phyloP scores from a whole-genome alignment of 257 asterid species.

The Primulina huaijiensis region DNA sequence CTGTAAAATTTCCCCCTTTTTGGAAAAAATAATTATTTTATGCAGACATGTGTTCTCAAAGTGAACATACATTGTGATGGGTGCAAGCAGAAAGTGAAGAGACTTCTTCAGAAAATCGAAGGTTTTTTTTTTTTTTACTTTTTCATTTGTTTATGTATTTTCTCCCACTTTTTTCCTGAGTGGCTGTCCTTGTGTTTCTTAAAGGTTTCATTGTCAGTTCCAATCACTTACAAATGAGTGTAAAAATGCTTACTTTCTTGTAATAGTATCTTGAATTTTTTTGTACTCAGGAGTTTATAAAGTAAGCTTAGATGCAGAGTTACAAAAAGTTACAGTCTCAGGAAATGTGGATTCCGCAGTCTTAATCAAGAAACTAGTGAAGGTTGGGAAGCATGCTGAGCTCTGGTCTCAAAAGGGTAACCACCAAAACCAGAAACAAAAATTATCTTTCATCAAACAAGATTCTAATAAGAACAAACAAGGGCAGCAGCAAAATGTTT shows the following conservation, averaged over 20 bases:
- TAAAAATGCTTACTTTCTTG: slow-evolving; percentile 3
- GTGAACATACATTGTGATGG: slow-evolving; percentile 96
- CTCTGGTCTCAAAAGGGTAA: slow-evolving; percentile 48
- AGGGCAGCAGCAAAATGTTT: slow-evolving; percentile 35
- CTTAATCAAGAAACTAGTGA: slow-evolving; percentile 51
- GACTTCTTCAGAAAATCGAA: slow-evolving; percentile 73
- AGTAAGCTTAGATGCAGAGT: slow-evolving; percentile 58
- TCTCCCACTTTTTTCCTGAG: too few species aligned
- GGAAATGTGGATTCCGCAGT: slow-evolving; percentile 52
- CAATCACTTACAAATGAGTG: not conserved
- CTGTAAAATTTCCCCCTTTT: not conserved
- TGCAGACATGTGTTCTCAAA: slow-evolving; percentile 71
- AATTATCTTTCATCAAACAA: slow-evolving; percentile 31
- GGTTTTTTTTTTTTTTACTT: slow-evolving; percentile 32
- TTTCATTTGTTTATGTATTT: not conserved
- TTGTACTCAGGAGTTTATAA: slow-evolving; percentile 60
- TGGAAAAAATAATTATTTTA: not conserved
- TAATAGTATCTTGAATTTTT: not conserved
- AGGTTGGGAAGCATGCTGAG: slow-evolving; percentile 73
- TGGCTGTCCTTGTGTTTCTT: too few species aligned
- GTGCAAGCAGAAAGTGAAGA: slow-evolving; percentile 86
- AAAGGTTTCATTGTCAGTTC: not conserved
- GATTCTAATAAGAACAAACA: slow-evolving; percentile 25
- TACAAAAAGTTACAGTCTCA: slow-evolving; percentile 59
- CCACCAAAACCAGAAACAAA: slow-evolving; percentile 48